Base-by-base conservation (phyloP, 345 rosid species). In the Durio zibethinus region DNA sequence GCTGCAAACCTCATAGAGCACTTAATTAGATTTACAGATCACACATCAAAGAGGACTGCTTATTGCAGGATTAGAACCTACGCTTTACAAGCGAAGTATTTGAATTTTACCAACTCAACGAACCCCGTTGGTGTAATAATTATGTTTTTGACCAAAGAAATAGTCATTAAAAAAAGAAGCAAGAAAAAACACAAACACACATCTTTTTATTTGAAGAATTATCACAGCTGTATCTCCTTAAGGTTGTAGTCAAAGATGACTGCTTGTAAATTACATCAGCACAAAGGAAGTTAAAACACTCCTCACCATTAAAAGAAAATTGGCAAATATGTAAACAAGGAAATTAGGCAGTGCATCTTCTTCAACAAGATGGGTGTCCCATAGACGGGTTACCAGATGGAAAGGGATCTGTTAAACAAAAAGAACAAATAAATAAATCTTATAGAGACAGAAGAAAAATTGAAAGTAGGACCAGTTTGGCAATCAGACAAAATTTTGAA, bases 321-420 rank as follows among this genome's bases (percentile, higher is more conserved):
- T 93, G 76, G 98, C 95, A 76, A 88, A 96, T 77, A 96, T 93
- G 81, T 96, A 96, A 70, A 96, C 91, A 25, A 96, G 99, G 86
- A 96, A 96, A 80, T 96, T 97, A 2, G 99, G 98, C 86, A 93
- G 85, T 25, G 99, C 98, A 81, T 96, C 98, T 80, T 98, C 99
- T 86, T 96, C 97, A 42, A 98, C 98, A 53, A 96, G 99, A 81
- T 96, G 93, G 5, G 99, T 93, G 91, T 96, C 99, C 98, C 99
- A 96, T 76, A 93, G 82, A 47, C 99, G 97, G 47, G 84, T 89
- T 71, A 93, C 95, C 40, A 96, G 92, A 84, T 86, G 82, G 78
- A 93, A 96, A 11, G 97, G 98, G 80, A 93, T 92, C 98, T 96
- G 79, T 16, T 73, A 45, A 83, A 54, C 76, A 25, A 81, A 84